These are phyloP conservation scores for Coemansia sp. DNA, from an alignment of 371 early-diverging fungal species.

Conservation along the genomic window DNA sequence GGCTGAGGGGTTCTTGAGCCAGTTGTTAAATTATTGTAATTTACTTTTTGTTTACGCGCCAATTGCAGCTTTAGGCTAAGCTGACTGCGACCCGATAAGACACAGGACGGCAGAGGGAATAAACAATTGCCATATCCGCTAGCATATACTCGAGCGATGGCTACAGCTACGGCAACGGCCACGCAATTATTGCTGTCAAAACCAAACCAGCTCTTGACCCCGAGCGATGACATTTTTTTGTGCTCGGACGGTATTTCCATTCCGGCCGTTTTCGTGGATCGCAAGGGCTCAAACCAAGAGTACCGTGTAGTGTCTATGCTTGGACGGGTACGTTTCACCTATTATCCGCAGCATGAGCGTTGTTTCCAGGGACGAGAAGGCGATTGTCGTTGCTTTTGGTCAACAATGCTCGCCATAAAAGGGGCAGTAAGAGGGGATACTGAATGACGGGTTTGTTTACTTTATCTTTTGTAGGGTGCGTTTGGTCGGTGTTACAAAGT, in stretches of 20 bases:
- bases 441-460: neutral
- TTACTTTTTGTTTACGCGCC: neutral
- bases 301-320: conserved; percentile 37
- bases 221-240: conserved; percentile 15
- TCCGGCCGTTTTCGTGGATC: conserved; percentile 22
- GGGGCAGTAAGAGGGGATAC: neutral
- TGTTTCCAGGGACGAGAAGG: neutral
- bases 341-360: too few relatives aligned
- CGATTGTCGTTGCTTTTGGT: too few relatives aligned
- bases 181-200: neutral
- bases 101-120: too few relatives aligned
- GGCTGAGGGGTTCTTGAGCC: too few relatives aligned
- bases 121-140: neutral
- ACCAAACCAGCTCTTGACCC: neutral
- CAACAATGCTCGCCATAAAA: too few relatives aligned
- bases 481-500: conserved; percentile 49
- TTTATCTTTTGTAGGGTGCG: conserved; percentile 37
- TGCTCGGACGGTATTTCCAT: conserved; percentile 41
- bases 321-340: conserved; percentile 27
- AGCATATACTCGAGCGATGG: conserved; percentile 3
- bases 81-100: too few relatives aligned
- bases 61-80: too few relatives aligned
- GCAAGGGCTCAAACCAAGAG: conserved; percentile 7
- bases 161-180: conserved; percentile 6
- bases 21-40: neutral